Base-by-base conservation (phyloP, 2,329 filamentous ascomycete species). In the Cladophialophora exuberans region DNA sequence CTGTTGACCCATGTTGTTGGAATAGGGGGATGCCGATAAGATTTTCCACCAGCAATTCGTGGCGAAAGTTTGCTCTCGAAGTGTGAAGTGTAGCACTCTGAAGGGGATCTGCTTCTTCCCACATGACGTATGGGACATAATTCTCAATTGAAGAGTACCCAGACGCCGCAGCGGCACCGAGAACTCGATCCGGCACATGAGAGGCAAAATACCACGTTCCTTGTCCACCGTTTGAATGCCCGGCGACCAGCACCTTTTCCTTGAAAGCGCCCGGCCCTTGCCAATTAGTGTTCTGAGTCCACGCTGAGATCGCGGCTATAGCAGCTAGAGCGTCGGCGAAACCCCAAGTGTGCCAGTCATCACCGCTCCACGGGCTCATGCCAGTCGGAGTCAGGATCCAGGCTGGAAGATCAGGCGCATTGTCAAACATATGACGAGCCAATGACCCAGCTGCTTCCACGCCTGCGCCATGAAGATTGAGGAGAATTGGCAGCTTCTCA, bases 311-410 rank as follows among this genome's bases (percentile, higher is more conserved):
- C 28, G 76, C 73, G 4, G 65, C 62, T 4, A 83, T 65, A 3
- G 80, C 79, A 60, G 79, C 78, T 67, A 82, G 73, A 23, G 81
- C 73, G 66, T 85, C 82, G 17, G 76, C 71, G 60, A 79, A 77
- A 0, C 81, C 82, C 80, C 81, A 84, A 4, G 71, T 76, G 64
- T 84, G 82, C 82, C 82, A 84, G 62, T 84, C 82, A 66, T 85
- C 82, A 20, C 78, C 77, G 61, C 79, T 81, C 82, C 82, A 84
- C 4, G 79, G 68, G 15, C 80, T 84, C 13, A 79, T 79, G 18
- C 82, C 82, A 3, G 77, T 80, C 7, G 82, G 81, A 60, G 81
- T 78, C 13, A 84, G 47, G 1, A 79, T 70, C 79, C 80, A 85
- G 2, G 79, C 76, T 57, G 77, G 80, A 18, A 83, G 67, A 55